Evolutionary conservation across 305 asterid species (phyloP), one percentile per base, ranked within the genome.

Genomic region (Fraxinus dipetala): DNA sequence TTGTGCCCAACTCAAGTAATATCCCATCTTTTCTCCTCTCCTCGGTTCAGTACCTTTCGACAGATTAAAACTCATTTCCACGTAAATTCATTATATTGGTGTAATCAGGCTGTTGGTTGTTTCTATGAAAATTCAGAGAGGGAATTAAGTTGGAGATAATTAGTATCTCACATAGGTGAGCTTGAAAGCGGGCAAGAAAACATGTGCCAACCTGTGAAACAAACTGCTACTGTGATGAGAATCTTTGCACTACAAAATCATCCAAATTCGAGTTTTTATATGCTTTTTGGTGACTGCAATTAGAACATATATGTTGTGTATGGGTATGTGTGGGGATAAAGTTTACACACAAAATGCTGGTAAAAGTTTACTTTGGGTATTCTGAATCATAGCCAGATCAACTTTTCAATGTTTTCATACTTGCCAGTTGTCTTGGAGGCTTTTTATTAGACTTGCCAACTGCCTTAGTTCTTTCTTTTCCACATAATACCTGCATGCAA

Each of bases 1-100:
- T n/a, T 87, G 73, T 78, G 84, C 90, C 91, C 90, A 91, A 11
- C 82, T 86, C 86, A 61, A 82, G 80, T 83, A 79, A 59, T 85
- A 65, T 79, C 81, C 93, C 92, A 90, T 90, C 34, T 32, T 51
- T 48, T 32, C 61, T 45, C 36, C 45, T 76, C 67, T 22, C 30
- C 24, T 20, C 10, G 7, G 51, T 73, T 22, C 18, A 20, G 24
- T 35, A 74, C 31, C n/a, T 4, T 75, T 70, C 38, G 26, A 75
- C 79, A 6, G 61, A 4, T 28, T 70, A 73, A 26, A 70, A 67
- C 61, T 63, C 85, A 83, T 78, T 72, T 30, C 4, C 61, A 72
- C 31, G 31, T 73, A 51, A 22, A 72, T 32, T 72, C 24, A 36
- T 38, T n/a, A 54, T n/a, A 54, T 54, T 54, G 48, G 14, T 40